Conservation (phyloP, 1,284 basidiomycete genomes). For the Apiotrichum montevideense region DNA sequence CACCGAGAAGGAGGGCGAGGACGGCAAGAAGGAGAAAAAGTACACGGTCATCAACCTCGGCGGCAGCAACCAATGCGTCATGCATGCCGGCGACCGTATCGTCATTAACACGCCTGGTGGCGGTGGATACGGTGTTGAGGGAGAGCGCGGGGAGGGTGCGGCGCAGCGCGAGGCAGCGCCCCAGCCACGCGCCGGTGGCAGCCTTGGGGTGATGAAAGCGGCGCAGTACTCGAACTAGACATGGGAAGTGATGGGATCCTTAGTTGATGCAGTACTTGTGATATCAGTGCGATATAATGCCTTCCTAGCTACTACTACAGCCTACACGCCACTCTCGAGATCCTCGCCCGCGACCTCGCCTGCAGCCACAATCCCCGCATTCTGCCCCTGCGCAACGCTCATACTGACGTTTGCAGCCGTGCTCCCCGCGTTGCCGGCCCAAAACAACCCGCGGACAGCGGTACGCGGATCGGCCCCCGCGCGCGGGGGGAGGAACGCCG, state of each 20-base stretch:
- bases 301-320: too few relatives aligned
- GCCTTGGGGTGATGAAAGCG: slow-evolving; percentile 16
- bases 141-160: slow-evolving; percentile 5
- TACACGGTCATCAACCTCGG: slow-evolving; percentile 74
- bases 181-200: not conserved
- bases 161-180: not conserved
- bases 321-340: slow-evolving; percentile 1
- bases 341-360: slow-evolving; percentile 27
- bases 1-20: not conserved
- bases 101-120: slow-evolving; percentile 86
- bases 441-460: slow-evolving; percentile 22
- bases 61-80: slow-evolving; percentile 78
- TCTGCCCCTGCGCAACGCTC: slow-evolving; percentile 24
- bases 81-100: slow-evolving; percentile 76
- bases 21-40: slow-evolving; percentile 22
- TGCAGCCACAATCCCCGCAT: slow-evolving; percentile 19
- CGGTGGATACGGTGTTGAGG: slow-evolving; percentile 57
- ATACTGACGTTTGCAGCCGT: slow-evolving; percentile 22
- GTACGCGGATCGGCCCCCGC: slow-evolving; percentile 33
- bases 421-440: slow-evolving; percentile 29
- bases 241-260: too few relatives aligned
- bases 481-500: slow-evolving; percentile 10
- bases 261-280: too few relatives aligned
- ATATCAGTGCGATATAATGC: too few relatives aligned
- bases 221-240: slow-evolving; percentile 13